Evolutionary conservation across 805 yeast genomes (phyloP), one percentile per base, ranked within the genome.

Genomic region (Metschnikowia reukaufii): DNA sequence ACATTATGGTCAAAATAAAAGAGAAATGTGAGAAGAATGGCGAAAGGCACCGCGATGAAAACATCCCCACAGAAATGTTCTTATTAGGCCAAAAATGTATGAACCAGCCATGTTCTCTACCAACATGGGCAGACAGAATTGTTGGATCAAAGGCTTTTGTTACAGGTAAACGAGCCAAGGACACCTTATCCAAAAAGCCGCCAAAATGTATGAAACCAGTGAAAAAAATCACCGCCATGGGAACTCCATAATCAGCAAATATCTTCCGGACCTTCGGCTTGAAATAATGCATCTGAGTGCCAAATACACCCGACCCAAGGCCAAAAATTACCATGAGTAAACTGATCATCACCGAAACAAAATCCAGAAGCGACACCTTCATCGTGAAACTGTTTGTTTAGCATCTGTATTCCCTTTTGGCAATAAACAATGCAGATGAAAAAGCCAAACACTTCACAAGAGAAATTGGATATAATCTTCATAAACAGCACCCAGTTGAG

Each of bases 1-100:
- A 92, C 95, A 53, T 92, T 94, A 66, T 92, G 99, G 66, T 92
- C 99, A 66, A 91, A 94, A 65, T 89, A 92, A 66, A 94, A 92
- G 40, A 92, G 69, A 41, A 85, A 77, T 0, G 98, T 89, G 36
- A 94, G 68, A 39, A 94, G 74, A 1, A 94, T 67, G 0, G 96
- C 98, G 74, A 92, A 94, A 0, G 99, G 99, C 6, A 94, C 63
- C 0, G 99, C 98, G 31, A 94, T 65, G 60, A 94, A 94, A 0
- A 92, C 83, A 55, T 90, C 82, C 2, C 83, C 83, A 84, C 89
- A 0, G 83, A 61, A 2, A 87, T 77, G 40, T 78, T 78, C 9
- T 60, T 59, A 13, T 56, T 56, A 0, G 76, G 76, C 94, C 94
- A 86, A 60, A 86, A 86, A 48, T 84, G 79, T 12, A 86, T 81